Evolutionary conservation across 2,329 filamentous ascomycete genomes (phyloP), one percentile per base, ranked within the genome.

Genomic region (Microdochium nivale): DNA sequence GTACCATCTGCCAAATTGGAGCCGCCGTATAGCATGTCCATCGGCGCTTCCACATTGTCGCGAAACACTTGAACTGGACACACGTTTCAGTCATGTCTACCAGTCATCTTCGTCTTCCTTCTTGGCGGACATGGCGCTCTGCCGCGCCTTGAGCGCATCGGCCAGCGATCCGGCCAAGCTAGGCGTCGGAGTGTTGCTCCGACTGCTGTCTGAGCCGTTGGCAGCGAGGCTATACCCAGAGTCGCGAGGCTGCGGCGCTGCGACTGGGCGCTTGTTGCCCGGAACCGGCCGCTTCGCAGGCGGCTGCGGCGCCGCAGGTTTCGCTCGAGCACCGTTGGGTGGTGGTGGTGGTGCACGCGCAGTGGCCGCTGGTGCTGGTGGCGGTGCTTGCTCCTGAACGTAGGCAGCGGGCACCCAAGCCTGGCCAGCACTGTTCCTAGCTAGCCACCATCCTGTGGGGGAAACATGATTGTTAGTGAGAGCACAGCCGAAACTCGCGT

Each of bases 331-430:
- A 33, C 71, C 73, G 52, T 72, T 72, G 2, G 84, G 78, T 1
- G 86, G 81, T 1, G 87, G 82, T 10, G 85, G 84, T 14, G 88
- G 84, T 7, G 82, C 78, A 23, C 79, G 74, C 3, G 83, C 79
- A 47, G 79, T 77, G 25, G 81, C 76, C 7, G 82, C 79, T 3
- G 84, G 78, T 24, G 82, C 80, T 10, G 84, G 78, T 8, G 78
- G 74, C 13, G 82, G 76, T 9, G 77, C 73, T 65, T 87, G 80
- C 70, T 96, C 91, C 70, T 97, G 87, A 9, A 99, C 86, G 63
- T 99, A 99, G 21, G 92, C 90, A 21, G 91, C 88, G 0, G 94
- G 94, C 2, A 94, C 83, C 94, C 94, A 99, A 49, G 90, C 94
- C 69, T 94, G 89, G n/a, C 81, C 81, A 3, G 60, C 59, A 5